Percentiles rank a stretch among this genome's conserved stretches.
Conservation (phyloP, 768 basidiomycete species). For the Coprinopsis sp. region DNA sequence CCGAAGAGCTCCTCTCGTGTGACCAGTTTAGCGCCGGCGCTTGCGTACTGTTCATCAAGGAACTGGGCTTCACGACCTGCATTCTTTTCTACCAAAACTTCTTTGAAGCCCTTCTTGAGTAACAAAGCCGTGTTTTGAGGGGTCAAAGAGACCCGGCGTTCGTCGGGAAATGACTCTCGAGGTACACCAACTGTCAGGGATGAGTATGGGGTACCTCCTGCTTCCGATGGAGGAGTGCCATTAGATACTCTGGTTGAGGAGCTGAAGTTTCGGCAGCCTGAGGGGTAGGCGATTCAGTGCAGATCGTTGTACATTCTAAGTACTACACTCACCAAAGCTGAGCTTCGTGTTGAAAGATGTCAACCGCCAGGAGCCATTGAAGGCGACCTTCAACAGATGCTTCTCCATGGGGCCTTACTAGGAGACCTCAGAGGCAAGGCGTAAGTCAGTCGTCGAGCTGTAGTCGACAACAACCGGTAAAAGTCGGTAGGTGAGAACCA, state of each 20-base stretch:
- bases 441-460: background rate
- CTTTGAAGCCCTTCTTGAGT: slow-evolving; percentile 77
- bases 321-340: background rate
- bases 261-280: slow-evolving; percentile 32
- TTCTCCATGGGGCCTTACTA: background rate
- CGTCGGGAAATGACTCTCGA: slow-evolving; percentile 69
- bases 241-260: slow-evolving; percentile 23
- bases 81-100: slow-evolving; percentile 67
- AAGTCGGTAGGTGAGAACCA: too few relatives aligned
- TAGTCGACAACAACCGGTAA: background rate
- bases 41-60: slow-evolving; percentile 71
- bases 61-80: slow-evolving; percentile 76
- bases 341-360: background rate
- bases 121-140: slow-evolving; percentile 73
- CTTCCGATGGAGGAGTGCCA: slow-evolving; percentile 23
- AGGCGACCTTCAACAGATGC: background rate
- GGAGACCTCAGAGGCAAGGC: background rate
- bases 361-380: slow-evolving; percentile 3
- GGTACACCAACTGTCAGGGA: slow-evolving; percentile 74
- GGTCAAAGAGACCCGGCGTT: slow-evolving; percentile 76
- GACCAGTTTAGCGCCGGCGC: slow-evolving; percentile 77
- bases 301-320: background rate
- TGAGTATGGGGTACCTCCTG: slow-evolving; percentile 55
- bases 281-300: background rate
- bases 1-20: slow-evolving; percentile 65